Base-by-base conservation (phyloP, 179 eudicot genomes). In the Camellia oleifera region DNA sequence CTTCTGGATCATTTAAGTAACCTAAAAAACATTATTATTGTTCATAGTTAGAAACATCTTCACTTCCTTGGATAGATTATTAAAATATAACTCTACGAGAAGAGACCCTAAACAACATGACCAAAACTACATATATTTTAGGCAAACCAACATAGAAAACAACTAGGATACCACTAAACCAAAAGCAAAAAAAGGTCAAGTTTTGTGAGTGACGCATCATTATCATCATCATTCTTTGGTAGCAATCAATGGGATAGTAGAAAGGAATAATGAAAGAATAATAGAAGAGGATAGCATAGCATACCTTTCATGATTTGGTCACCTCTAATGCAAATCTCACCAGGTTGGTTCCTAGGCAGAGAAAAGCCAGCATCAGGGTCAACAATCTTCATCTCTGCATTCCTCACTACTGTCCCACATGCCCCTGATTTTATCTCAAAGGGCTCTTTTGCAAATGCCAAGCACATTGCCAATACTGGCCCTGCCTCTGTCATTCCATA, bases 401-500 rank as follows among this genome's bases (percentile, higher is more conserved):
- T 96, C 58, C 99, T 89, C 8, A 96, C 93, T 0, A 96, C 99
- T 0, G 97, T 92, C 2, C 99, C 99, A 85, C 99, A 94, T 0
- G 98, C 91, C 5, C 99, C 99, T 0, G 99, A 92, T 80, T 96
- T 96, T 0, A 94, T 90, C 67, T 94, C 93, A 75, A 88, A 86
- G 0, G 99, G 92, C 77, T 92, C 96, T 81, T 94, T 96, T 0
- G 97, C 98, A 81, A 96, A 96, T 8, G 96, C 99, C 75, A 94
- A 84, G 66, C 98, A 91, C 97, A 96, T 91, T 0, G 97, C 91
- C 69, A 96, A 66, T 66, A 92, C 96, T 11, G 98, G 98, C 53
- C 99, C 99, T 3, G 99, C 99, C 76, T 96, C 99, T 0, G 99
- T 96, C 99, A 96, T 96, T 50, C 99, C 99, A 62, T 96, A 96